Base-by-base conservation (phyloP, 441 rosid species). In the Croton laevigatus region DNA sequence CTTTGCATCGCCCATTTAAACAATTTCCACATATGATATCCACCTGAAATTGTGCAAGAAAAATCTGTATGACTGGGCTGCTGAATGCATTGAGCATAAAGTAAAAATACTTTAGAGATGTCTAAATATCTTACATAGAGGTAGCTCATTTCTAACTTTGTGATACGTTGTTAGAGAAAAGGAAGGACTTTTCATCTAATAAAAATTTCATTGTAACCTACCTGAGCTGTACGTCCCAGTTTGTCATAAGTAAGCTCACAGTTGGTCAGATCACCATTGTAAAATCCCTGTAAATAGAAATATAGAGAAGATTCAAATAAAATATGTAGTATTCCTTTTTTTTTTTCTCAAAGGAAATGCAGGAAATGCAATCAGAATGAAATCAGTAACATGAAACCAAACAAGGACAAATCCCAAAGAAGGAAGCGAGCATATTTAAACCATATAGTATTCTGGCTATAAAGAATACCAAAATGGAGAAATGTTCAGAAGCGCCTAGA, bases 151-250 rank as follows among this genome's bases (percentile, higher is more conserved):
- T 42, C 12, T 44, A 3, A 23, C 17, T 64, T 27, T 17, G 8
- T 65, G 0, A 49, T 51, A 32, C 2, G 8, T 37, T 36, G 10
- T 49, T 38, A 9, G 34, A 6, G 37, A n/a, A 42, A 1, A 3
- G 9, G 48, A 11, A 16, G 11, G 55, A 27, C 22, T 20, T 27
- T 34, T 40, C 58, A 27, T 37, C 61, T 58, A 61, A 81, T 37
- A 68, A 19, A 67, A 71, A 17, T 46, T 69, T 16, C 14, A 17
- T 6, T 44, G 62, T 59, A 71, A 78, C 80, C 60, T 65, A 92
- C 99, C 96, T 90, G 89, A 62, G 99, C 83, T 58, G 99, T 90
- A 42, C 97, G 88, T 71, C 98, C 98, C 91, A 83, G 81, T 84
- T 92, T 85, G 79, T 94, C 99, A 73, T 88, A 86, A 82, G 81